phyloP scores from a whole-genome alignment of 805 yeast genomes.

The Lachancea thermotolerans region DNA sequence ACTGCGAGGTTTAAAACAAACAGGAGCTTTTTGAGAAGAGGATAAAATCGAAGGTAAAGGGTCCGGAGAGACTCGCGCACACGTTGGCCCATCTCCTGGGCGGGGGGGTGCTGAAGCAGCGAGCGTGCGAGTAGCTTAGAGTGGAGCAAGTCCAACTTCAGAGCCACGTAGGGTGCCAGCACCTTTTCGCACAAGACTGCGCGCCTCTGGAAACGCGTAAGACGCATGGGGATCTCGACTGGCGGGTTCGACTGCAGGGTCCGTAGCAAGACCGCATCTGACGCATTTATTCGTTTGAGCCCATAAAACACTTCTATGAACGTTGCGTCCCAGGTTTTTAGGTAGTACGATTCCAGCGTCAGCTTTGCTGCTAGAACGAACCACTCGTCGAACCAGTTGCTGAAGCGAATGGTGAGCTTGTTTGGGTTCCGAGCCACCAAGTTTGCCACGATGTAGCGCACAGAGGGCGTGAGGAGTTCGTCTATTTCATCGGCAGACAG shows the following conservation, averaged over 20 bases:
- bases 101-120: slow-evolving; percentile 19
- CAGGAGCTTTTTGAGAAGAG: slow-evolving; percentile 43
- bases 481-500: slow-evolving; percentile 77
- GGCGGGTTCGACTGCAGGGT: slow-evolving; percentile 15
- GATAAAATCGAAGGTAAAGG: slow-evolving; percentile 54
- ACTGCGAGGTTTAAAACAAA: slow-evolving; percentile 48
- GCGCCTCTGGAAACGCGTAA: slow-evolving; percentile 42
- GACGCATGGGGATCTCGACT: slow-evolving; percentile 35
- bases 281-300: slow-evolving; percentile 47
- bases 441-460: slow-evolving; percentile 71
- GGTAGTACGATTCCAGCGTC: slow-evolving; percentile 60
- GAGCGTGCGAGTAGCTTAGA: slow-evolving; percentile 57
- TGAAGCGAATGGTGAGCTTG: slow-evolving; percentile 51
- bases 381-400: slow-evolving; percentile 63
- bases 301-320: slow-evolving; percentile 94
- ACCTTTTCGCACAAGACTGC: slow-evolving; percentile 55
- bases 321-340: slow-evolving; percentile 71
- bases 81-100: background rate
- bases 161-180: slow-evolving; percentile 60
- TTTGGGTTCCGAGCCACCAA: slow-evolving; percentile 76
- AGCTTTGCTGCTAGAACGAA: slow-evolving; percentile 55
- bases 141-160: slow-evolving; percentile 57
- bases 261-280: slow-evolving; percentile 15
- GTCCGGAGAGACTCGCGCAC: slow-evolving; percentile 18
- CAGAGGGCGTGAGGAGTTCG: slow-evolving; percentile 69